Evolutionary conservation across 225 moss, liverwort and hornwort genomes (phyloP).

Genomic region (Antitrichia curtipendula): DNA sequence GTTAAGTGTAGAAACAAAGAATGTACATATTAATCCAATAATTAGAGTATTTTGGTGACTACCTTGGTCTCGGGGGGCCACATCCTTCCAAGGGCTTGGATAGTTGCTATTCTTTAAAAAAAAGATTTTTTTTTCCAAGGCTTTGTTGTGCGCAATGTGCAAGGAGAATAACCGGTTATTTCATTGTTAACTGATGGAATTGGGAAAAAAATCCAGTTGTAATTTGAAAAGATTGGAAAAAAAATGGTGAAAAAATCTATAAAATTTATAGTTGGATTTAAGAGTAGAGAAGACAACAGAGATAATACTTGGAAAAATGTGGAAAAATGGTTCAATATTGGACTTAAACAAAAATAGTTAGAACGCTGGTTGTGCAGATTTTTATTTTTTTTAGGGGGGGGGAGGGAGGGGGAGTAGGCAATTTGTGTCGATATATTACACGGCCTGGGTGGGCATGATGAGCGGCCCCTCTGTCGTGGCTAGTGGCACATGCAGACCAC

Average conservation of each 20-base stretch:
- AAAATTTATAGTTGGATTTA: background rate
- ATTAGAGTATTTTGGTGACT: background rate
- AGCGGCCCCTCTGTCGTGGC: background rate
- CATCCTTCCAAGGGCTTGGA: background rate
- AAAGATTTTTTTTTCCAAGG: background rate
- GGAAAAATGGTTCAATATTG: accelerated
- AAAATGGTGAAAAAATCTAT: background rate
- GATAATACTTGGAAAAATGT: background rate
- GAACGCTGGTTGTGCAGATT: background rate
- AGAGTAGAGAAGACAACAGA: background rate
- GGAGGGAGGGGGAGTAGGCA: background rate
- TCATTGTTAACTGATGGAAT: background rate
- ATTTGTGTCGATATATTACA: background rate
- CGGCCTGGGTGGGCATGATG: background rate
- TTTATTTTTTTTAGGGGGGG: too few species aligned
- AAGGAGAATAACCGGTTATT: accelerated
- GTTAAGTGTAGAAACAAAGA: background rate
- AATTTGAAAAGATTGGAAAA: background rate
- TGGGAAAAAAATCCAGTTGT: accelerated
- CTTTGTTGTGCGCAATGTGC: accelerated
- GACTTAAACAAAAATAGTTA: background rate
- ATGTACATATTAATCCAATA: background rate
- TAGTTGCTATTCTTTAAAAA: background rate
- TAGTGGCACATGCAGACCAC: conserved; percentile 2
- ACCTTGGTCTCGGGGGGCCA: background rate